phyloP scores from a whole-genome alignment of 768 basidiomycete species.

The Rhodotorula graminis region DNA sequence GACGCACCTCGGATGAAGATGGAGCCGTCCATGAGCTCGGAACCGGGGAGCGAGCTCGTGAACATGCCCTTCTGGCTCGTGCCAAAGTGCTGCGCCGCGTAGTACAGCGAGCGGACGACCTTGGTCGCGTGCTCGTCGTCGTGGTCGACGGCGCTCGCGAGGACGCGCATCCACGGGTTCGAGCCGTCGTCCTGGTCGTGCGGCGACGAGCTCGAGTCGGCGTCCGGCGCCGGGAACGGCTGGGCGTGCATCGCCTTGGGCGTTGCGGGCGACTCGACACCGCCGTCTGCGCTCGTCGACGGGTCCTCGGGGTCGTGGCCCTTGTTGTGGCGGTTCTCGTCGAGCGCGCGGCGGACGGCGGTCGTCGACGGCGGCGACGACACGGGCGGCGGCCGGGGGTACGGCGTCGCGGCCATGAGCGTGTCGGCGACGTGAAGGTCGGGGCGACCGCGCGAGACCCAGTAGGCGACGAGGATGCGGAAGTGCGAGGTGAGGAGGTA shows the following conservation, averaged over 20 bases:
- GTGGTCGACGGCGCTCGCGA: conserved; percentile 37
- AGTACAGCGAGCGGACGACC: conserved; percentile 38
- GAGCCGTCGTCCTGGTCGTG: neutral
- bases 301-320: neutral
- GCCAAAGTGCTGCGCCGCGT: conserved; percentile 39
- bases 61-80: conserved; percentile 31
- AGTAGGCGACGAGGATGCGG: conserved; percentile 39
- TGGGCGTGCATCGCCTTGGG: conserved; percentile 1
- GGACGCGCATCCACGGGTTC: conserved; percentile 34
- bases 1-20: conserved; percentile 40
- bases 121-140: conserved; percentile 42
- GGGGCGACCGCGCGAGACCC: conserved; percentile 42
- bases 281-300: neutral
- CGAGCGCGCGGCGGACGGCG: conserved; percentile 2
- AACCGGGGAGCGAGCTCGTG: conserved; percentile 20
- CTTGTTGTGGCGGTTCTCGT: neutral
- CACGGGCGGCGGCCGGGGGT: conserved; percentile 15
- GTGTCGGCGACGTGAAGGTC: conserved; percentile 38
- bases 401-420: conserved; percentile 34
- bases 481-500: conserved; percentile 41
- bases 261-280: conserved; percentile 12
- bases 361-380: neutral
- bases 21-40: conserved; percentile 38
- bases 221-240: neutral
- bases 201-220: no score